Conservation (phyloP, 768 basidiomycete species). For the Mycena haematopus region DNA sequence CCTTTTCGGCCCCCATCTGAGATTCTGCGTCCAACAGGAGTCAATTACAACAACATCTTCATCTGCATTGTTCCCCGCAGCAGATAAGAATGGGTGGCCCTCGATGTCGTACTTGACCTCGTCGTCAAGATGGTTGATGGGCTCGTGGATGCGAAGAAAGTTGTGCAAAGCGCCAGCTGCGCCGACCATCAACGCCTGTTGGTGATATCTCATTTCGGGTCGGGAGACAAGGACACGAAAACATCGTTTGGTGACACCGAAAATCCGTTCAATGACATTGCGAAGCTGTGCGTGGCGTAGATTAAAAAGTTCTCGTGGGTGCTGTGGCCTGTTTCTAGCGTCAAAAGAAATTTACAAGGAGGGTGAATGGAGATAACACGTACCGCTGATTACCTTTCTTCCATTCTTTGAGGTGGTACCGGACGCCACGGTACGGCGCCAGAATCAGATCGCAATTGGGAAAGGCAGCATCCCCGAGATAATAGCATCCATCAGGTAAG, state of each 20-base stretch:
- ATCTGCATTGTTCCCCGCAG: too few species aligned
- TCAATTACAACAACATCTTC: too few species aligned
- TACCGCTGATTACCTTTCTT: too few species aligned
- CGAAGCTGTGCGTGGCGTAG: neutral
- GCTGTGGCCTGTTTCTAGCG: too few species aligned
- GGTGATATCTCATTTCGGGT: neutral
- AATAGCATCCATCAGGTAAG: neutral
- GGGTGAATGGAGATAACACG: too few species aligned
- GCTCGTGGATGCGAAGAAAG: neutral
- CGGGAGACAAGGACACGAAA: neutral
- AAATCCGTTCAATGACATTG: neutral
- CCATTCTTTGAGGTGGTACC: neutral
- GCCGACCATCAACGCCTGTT: neutral
- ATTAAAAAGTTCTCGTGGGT: neutral
- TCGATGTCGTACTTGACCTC: too few species aligned
- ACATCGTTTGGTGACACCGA: neutral
- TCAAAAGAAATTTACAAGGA: too few species aligned
- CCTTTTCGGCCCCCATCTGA: too few species aligned
- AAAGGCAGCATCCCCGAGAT: neutral
- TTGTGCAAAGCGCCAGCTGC: neutral
- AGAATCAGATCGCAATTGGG: neutral
- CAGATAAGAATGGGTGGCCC: too few species aligned
- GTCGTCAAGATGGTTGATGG: too few species aligned
- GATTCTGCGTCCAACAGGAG: too few species aligned
- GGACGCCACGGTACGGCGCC: neutral